These are phyloP conservation scores for Phytophthora cajani DNA, from an alignment of 352 stramenopile species.

Conservation along the genomic window DNA sequence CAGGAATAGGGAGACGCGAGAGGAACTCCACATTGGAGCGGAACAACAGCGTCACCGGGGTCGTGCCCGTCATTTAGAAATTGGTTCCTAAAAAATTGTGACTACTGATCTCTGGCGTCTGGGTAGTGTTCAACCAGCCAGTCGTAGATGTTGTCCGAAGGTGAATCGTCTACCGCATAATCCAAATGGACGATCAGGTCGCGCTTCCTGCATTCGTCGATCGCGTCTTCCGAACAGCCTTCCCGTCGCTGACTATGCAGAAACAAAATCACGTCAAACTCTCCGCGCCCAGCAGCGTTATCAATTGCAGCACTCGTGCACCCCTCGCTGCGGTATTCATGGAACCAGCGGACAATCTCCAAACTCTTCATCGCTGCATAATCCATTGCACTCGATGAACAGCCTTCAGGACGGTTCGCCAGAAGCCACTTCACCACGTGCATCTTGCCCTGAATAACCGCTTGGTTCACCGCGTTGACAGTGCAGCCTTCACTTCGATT, in stretches of 20 bases:
- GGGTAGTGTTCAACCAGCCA: not conserved
- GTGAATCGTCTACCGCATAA: not conserved
- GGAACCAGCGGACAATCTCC: not conserved
- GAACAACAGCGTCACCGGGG: not conserved
- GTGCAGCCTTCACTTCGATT: constrained; percentile 1
- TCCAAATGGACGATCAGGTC: not conserved
- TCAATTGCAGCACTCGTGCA: constrained; percentile 6
- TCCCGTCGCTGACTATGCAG: not conserved
- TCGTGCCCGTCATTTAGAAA: too few relatives aligned
- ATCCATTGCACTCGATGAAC: not conserved
- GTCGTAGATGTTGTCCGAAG: not conserved
- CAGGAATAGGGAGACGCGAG: not conserved
- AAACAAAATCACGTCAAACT: not conserved
- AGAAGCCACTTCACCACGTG: not conserved
- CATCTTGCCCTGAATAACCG: not conserved
- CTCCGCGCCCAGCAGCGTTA: not conserved
- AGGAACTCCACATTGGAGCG: not conserved
- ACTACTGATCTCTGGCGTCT: too few relatives aligned
- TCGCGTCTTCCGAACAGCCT: not conserved
- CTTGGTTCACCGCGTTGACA: not conserved
- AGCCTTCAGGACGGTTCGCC: not conserved
- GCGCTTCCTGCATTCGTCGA: not conserved
- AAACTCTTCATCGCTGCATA: not conserved
- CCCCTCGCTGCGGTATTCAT: not conserved
- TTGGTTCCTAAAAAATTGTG: too few relatives aligned